Evolutionary conservation across 371 early-diverging fungal genomes (phyloP).

Genomic region (Mortierella sp.): DNA sequence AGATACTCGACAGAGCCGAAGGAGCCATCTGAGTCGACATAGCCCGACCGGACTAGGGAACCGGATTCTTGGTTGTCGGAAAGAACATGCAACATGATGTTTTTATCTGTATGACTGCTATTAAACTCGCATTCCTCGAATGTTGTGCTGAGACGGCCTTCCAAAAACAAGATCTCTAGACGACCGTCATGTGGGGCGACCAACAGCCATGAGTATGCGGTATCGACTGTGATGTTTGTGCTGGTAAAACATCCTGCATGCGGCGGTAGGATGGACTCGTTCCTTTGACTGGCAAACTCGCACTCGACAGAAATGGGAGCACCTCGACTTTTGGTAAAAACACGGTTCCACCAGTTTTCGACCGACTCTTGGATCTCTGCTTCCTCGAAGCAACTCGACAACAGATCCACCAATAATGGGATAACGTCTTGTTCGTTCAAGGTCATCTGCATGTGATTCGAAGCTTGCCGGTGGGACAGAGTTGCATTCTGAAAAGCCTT

Average conservation of each 20-base stretch:
- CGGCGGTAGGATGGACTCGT: neutral
- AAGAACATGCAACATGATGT: no score
- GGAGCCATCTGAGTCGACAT: conserved; percentile 12
- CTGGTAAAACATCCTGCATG: neutral
- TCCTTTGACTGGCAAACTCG: neutral
- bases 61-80: conserved; percentile 21
- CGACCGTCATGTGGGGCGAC: conserved; percentile 1
- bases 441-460: conserved; percentile 13
- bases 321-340: neutral
- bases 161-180: conserved; percentile 16
- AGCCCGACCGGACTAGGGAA: conserved; percentile 16
- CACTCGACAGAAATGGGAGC: conserved; percentile 18
- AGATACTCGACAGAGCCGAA: conserved; percentile 21
- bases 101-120: no score
- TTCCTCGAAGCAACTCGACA: conserved; percentile 11
- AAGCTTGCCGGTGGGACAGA: neutral
- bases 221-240: conserved; percentile 1
- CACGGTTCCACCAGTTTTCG: conserved; percentile 13
- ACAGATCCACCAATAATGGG: conserved; percentile 4
- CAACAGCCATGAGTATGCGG: conserved; percentile 12
- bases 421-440: conserved; percentile 1
- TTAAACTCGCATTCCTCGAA: conserved; percentile 17
- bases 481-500: no score
- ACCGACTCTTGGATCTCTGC: conserved; percentile 12
- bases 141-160: neutral